phyloP scores from a whole-genome alignment of 2,329 filamentous ascomycete genomes.

The Alternaria gansuensis region DNA sequence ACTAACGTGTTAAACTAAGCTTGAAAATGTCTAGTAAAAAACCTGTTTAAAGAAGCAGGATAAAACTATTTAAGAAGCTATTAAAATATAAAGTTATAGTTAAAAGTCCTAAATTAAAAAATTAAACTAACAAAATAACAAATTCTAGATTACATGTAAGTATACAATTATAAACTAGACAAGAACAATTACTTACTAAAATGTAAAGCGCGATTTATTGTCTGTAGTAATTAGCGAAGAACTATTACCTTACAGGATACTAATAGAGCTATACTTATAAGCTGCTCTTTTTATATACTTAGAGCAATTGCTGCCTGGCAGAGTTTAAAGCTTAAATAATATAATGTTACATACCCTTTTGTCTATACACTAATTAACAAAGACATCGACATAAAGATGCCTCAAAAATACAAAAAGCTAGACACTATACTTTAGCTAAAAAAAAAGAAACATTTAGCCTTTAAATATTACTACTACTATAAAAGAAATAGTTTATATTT shows the following conservation, averaged over 20 bases:
- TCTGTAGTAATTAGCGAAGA: constrained; percentile 25
- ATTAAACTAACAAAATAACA: constrained; percentile 4
- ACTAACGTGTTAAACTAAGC: no score
- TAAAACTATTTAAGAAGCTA: no score
- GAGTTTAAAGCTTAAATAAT: constrained; percentile 29
- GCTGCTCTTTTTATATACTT: constrained; percentile 19
- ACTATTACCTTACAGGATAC: constrained; percentile 1
- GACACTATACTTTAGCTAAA: not conserved
- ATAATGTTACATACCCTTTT: constrained; percentile 33
- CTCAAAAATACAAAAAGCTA: not conserved
- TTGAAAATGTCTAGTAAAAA: no score
- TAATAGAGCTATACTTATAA: not conserved
- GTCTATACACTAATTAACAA: constrained; percentile 24
- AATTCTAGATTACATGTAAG: constrained; percentile 17
- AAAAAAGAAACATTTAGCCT: no score
- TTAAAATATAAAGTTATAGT: not conserved
- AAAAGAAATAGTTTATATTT: no score
- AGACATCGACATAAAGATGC: not conserved
- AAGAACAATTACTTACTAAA: constrained; percentile 16
- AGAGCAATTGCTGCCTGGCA: constrained; percentile 28
- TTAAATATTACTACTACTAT: no score
- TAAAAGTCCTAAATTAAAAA: not conserved
- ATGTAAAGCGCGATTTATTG: constrained; percentile 23
- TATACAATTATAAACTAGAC: constrained; percentile 17
- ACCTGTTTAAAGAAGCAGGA: no score